Percentiles rank a stretch among this genome's conserved stretches.
Conservation (phyloP, 2,329 filamentous ascomycete species). For the Trichophyton schoenleinii region DNA sequence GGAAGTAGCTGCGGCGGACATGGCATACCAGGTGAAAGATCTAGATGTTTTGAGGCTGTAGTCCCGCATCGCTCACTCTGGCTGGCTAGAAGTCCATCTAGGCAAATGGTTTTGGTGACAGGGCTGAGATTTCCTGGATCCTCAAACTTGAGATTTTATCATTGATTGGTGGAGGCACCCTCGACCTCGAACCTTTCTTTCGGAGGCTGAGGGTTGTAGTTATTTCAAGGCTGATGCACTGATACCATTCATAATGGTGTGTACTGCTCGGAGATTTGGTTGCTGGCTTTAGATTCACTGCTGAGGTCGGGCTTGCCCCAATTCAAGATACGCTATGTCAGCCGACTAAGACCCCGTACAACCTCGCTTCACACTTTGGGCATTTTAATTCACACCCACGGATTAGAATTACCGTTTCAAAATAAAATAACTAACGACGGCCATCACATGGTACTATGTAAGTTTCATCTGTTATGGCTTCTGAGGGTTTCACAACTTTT, state of each 20-base stretch:
- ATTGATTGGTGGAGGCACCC: background rate
- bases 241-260: background rate
- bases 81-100: background rate
- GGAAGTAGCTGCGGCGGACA: background rate
- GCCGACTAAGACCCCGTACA: background rate
- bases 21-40: background rate
- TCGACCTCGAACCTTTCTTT: background rate
- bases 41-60: background rate
- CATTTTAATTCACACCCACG: background rate
- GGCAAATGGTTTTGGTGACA: background rate
- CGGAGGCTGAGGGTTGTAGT: background rate
- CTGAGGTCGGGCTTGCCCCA: background rate
- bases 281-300: background rate
- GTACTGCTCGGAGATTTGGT: background rate
- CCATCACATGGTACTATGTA: background rate
- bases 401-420: background rate
- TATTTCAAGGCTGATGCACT: background rate
- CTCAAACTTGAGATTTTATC: background rate
- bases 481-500: background rate
- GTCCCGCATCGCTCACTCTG: background rate
- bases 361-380: background rate
- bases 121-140: background rate
- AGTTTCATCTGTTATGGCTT: background rate
- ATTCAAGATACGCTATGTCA: background rate
- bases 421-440: background rate